Evolutionary conservation across 2,329 filamentous ascomycete species (phyloP).

Genomic region (Fusarium circinatum): DNA sequence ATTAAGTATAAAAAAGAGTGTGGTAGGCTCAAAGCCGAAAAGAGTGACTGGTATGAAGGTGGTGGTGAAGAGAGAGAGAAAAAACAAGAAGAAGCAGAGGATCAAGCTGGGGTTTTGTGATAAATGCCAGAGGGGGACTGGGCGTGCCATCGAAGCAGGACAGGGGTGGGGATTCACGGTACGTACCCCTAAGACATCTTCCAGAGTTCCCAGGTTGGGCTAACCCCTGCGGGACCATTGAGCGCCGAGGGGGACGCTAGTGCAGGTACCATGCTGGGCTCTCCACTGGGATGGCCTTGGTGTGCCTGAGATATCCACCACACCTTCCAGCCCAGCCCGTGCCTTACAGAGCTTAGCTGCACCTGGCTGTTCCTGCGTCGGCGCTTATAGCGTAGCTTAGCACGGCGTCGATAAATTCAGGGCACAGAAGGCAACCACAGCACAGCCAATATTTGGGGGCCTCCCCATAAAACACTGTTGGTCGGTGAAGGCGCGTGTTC

Average conservation of each 20-base stretch:
- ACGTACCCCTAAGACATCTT: constrained; percentile 18
- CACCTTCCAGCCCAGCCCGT: constrained; percentile 11
- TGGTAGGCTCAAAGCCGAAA: constrained; percentile 46
- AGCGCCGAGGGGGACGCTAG: constrained; percentile 35
- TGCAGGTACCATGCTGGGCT: constrained; percentile 33
- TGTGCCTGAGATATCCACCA: neutral
- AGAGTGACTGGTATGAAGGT: constrained; percentile 48
- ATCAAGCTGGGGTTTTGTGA: constrained; percentile 34
- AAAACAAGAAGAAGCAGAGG: constrained; percentile 23
- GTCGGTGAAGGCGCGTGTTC: constrained; percentile 36
- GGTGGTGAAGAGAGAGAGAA: constrained; percentile 35
- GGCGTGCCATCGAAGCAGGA: constrained; percentile 10
- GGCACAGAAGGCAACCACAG: neutral
- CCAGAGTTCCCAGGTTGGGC: constrained; percentile 24
- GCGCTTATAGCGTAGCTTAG: constrained; percentile 18
- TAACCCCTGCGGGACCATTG: constrained; percentile 26
- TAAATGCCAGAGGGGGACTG: constrained; percentile 41
- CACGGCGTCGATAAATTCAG: neutral
- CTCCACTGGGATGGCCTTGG: constrained; percentile 4
- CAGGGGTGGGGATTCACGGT: constrained; percentile 19
- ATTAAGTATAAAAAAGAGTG: constrained; percentile 46
- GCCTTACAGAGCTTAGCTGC: constrained; percentile 12
- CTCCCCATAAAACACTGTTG: constrained; percentile 13
- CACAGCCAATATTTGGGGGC: neutral
- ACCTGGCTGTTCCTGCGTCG: constrained; percentile 26